Evolutionary conservation across 1,139 yeast genomes (phyloP), one percentile per base, ranked within the genome.

Genomic region (Scheffersomyces quercinus): DNA sequence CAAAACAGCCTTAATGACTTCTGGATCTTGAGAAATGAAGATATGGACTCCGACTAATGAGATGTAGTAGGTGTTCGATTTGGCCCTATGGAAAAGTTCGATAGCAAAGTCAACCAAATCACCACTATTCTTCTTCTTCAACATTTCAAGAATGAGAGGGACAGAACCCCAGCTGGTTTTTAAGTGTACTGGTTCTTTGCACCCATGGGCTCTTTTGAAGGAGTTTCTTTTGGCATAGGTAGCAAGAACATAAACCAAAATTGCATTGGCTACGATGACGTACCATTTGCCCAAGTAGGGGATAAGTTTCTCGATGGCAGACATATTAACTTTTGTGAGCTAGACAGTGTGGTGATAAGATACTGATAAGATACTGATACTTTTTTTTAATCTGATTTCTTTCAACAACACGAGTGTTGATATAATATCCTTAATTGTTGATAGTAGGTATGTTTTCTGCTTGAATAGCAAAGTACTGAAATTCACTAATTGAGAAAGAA

Each of bases 1-100:
- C 56, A 60, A 58, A 5, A 59, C 34, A 3, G 65, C 64, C 53
- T 54, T 54, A 43, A 58, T 50, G 46, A 56, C 57, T 35, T 58
- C 62, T n/a, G 64, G 63, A 33, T 60, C 62, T 3, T 40, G 37
- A 4, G 63, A 58, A 29, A 50, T 39, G 10, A 58, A 42, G 10
- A 56, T 41, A 35, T 52, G 49, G 28, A 44, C 43, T 6, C 54
- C 54, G n/a, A 38, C 38, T 13, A 54, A 41, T 30, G 50, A 39
- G 15, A 50, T 28, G 38, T 37, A 42, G 14, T 40, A 41, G 14
- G 51, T 48, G 14, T 31, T 31, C 10, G 26, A 16, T 2, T 29
- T 32, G 20, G 43, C 40, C 5, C 31, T 14, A 9, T 38, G 37
- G 35, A 47, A 43, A 3, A 40, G 12, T 15, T 35, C 41, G 13